These are phyloP conservation scores for Arabis hirsuta DNA, from an alignment of 345 rosid species.

Conservation along the genomic window DNA sequence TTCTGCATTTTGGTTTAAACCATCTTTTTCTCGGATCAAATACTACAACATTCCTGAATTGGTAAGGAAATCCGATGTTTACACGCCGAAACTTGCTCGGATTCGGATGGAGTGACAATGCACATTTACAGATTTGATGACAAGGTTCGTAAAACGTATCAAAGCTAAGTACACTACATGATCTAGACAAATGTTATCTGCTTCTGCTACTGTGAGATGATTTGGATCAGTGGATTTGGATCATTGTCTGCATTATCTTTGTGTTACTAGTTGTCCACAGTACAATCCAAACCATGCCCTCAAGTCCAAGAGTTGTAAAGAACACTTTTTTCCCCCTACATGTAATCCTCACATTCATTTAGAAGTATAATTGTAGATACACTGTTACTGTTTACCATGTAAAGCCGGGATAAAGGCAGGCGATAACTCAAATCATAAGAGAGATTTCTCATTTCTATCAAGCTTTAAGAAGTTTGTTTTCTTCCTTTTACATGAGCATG, in stretches of 20 bases:
- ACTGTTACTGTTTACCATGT: neutral
- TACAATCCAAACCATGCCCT: constrained; percentile 42
- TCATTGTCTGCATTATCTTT: neutral
- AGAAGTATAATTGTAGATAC: neutral
- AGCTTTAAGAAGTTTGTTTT: constrained; percentile 9
- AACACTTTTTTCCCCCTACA: neutral
- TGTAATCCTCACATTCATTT: neutral
- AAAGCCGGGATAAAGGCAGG: neutral
- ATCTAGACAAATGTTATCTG: constrained; percentile 45
- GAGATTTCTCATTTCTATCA: neutral
- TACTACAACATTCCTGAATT: neutral
- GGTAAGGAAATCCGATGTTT: neutral
- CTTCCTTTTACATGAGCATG: neutral
- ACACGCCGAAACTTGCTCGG: neutral
- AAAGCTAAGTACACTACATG: constrained; percentile 60
- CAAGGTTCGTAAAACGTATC: constrained; percentile 64
- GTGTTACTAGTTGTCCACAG: constrained; percentile 45
- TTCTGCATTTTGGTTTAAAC: neutral
- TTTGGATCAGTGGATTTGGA: too few relatives aligned
- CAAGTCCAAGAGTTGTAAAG: constrained; percentile 28
- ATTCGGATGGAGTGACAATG: neutral
- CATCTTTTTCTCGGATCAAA: neutral
- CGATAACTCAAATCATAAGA: neutral
- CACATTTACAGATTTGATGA: constrained; percentile 58
- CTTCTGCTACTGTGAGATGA: constrained; percentile 43